Percentiles rank a stretch among this genome's conserved stretches.
phyloP scores from a whole-genome alignment of 2,329 filamentous ascomycete species.

The Fusarium udum region DNA sequence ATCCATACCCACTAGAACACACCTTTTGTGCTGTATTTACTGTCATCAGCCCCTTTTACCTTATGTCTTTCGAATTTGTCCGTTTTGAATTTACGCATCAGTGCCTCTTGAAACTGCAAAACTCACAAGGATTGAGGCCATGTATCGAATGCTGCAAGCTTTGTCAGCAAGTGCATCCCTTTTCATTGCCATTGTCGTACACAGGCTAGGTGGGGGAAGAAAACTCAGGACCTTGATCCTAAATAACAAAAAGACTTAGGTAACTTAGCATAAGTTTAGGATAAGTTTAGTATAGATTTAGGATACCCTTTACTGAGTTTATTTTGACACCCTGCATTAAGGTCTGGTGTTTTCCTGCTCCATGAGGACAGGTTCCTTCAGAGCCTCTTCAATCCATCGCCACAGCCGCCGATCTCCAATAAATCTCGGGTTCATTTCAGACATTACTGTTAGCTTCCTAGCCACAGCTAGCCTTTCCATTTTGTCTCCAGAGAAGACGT shows the following conservation, averaged over 20 bases:
- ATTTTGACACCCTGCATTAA: no score
- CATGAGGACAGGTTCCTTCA: no score
- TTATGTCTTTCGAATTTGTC: background rate
- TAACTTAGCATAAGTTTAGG: no score
- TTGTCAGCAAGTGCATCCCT: accelerated
- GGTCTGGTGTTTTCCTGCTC: no score
- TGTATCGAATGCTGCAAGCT: background rate
- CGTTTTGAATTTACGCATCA: background rate
- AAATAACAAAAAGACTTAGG: no score
- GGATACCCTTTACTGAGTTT: no score
- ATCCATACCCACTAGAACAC: background rate
- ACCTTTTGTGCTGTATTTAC: accelerated
- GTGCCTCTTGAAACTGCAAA: no score
- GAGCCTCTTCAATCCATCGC: background rate
- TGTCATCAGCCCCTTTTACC: background rate
- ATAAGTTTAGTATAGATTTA: no score
- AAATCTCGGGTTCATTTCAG: background rate
- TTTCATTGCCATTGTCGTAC: background rate
- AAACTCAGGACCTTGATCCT: no score
- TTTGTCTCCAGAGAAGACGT: background rate
- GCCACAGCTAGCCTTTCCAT: background rate
- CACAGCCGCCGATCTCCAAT: background rate
- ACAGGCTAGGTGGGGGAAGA: no score
- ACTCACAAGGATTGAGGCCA: background rate
- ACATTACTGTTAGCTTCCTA: background rate